Evolutionary conservation across 495 filamentous ascomycete species (phyloP).

Genomic region (Aspergillus wentii): DNA sequence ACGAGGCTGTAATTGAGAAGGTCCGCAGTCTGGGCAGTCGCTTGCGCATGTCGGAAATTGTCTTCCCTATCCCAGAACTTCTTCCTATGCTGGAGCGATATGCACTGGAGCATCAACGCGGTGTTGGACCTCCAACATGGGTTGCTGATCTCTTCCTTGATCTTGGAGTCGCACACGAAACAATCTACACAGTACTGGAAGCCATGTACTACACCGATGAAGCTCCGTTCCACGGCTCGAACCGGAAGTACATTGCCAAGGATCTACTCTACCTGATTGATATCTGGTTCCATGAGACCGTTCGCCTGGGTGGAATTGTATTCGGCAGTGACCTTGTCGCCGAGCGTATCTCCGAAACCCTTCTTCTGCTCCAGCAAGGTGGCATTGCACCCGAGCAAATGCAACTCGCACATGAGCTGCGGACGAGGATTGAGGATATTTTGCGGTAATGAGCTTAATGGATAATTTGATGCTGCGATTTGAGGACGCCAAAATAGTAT

Average conservation of each 20-base stretch:
- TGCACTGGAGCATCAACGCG: constrained; percentile 64
- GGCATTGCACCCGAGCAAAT: constrained; percentile 27
- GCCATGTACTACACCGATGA: constrained; percentile 79
- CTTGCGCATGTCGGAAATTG: constrained; percentile 68
- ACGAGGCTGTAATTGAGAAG: constrained; percentile 70
- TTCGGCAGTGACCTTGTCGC: constrained; percentile 51
- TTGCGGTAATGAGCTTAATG: constrained; percentile 25
- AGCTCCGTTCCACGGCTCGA: constrained; percentile 69
- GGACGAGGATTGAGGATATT: constrained; percentile 39
- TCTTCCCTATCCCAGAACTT: constrained; percentile 66
- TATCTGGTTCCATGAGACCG: constrained; percentile 59
- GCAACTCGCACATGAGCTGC: constrained; percentile 32
- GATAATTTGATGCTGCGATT: too few species aligned
- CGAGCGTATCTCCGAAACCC: constrained; percentile 38
- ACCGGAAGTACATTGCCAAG: constrained; percentile 52
- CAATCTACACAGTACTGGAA: constrained; percentile 73
- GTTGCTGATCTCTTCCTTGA: constrained; percentile 75
- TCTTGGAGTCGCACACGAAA: constrained; percentile 68
- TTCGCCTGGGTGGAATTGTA: constrained; percentile 46
- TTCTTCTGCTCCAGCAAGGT: constrained; percentile 40
- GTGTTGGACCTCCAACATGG: constrained; percentile 68
- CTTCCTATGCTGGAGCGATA: constrained; percentile 75
- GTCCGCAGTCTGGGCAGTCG: constrained; percentile 73
- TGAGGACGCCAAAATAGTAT: too few species aligned
- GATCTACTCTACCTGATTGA: constrained; percentile 59